phyloP scores from a whole-genome alignment of 441 rosid species.

The Pelargonium fulgidum region DNA sequence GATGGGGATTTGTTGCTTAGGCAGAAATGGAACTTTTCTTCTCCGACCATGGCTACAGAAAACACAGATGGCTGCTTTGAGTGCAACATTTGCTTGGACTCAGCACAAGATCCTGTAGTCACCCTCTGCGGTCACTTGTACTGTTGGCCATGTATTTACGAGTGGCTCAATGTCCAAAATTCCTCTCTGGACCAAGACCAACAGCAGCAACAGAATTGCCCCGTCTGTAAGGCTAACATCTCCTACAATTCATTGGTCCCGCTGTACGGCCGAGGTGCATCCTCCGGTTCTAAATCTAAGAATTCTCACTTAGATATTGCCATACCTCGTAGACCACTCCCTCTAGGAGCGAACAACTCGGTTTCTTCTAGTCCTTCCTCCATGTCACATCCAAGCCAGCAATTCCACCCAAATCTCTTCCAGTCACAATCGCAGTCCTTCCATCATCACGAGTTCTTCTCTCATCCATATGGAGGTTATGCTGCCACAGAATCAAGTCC shows the following conservation, averaged over 20 bases:
- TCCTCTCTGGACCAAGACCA: conserved; percentile 26
- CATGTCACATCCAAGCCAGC: conserved; percentile 29
- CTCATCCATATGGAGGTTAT: conserved; percentile 32
- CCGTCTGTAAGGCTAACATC: conserved; percentile 55
- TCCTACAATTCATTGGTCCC: conserved; percentile 49
- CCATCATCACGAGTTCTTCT: conserved; percentile 30
- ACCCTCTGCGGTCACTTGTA: conserved; percentile 65
- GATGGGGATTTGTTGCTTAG: conserved; percentile 24
- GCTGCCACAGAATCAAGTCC: conserved; percentile 32
- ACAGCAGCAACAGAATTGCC: conserved; percentile 37
- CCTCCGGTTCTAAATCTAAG: conserved; percentile 21
- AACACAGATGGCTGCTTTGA: conserved; percentile 37
- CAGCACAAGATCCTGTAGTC: conserved; percentile 55
- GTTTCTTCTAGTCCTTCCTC: conserved; percentile 18
- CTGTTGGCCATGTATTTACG: conserved; percentile 67
- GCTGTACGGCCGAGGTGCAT: conserved; percentile 46
- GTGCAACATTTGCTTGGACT: conserved; percentile 62
- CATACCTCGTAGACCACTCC: conserved; percentile 44
- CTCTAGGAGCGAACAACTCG: conserved; percentile 24
- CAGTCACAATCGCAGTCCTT: conserved; percentile 29
- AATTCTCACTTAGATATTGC: conserved; percentile 14
- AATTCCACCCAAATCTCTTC: conserved; percentile 24
- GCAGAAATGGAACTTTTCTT: conserved; percentile 35
- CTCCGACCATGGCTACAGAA: conserved; percentile 22
- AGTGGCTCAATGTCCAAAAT: conserved; percentile 40